phyloP scores from a whole-genome alignment of 2,329 filamentous ascomycete species.

The Sclerotinia glacialis region DNA sequence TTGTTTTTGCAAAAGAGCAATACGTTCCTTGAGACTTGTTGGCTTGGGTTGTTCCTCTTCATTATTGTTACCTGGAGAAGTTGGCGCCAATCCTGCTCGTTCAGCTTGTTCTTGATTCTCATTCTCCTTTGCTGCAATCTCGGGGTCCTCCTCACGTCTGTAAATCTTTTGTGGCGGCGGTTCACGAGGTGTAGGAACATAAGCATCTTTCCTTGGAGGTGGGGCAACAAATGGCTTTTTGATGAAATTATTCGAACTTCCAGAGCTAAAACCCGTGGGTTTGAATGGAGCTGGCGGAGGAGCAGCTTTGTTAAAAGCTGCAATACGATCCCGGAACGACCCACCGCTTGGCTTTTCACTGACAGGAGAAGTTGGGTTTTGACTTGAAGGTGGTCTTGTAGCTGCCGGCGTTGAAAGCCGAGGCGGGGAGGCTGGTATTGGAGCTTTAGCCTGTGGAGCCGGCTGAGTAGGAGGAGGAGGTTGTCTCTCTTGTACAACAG shows the following conservation, averaged over 20 bases:
- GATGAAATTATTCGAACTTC: constrained; percentile 68
- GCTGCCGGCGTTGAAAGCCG: constrained; percentile 37
- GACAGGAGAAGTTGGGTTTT: constrained; percentile 53
- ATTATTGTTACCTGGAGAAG: constrained; percentile 40
- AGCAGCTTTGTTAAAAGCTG: constrained; percentile 91
- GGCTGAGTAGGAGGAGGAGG: constrained; percentile 36
- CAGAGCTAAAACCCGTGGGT: constrained; percentile 60
- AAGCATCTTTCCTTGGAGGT: constrained; percentile 88
- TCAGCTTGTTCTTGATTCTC: constrained; percentile 67
- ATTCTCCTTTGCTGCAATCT: constrained; percentile 62
- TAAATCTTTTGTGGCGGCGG: constrained; percentile 72
- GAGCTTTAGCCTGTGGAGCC: constrained; percentile 41
- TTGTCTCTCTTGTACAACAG: constrained; percentile 34
- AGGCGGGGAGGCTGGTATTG: constrained; percentile 39
- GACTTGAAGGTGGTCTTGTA: constrained; percentile 35
- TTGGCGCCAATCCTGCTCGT: constrained; percentile 58
- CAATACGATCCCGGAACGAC: constrained; percentile 93
- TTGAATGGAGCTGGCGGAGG: constrained; percentile 90
- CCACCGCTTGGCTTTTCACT: constrained; percentile 70
- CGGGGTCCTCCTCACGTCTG: constrained; percentile 81
- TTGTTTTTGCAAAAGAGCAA: constrained; percentile 89
- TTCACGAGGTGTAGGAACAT: constrained; percentile 73
- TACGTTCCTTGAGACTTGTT: constrained; percentile 89
- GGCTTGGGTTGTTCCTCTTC: constrained; percentile 85
- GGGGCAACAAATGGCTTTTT: constrained; percentile 97